A percentile compares a stretch with the other conserved stretches of the same genome.
phyloP scores from a whole-genome alignment of 352 stramenopile genomes.

The Saprolegnia parasitica region DNA sequence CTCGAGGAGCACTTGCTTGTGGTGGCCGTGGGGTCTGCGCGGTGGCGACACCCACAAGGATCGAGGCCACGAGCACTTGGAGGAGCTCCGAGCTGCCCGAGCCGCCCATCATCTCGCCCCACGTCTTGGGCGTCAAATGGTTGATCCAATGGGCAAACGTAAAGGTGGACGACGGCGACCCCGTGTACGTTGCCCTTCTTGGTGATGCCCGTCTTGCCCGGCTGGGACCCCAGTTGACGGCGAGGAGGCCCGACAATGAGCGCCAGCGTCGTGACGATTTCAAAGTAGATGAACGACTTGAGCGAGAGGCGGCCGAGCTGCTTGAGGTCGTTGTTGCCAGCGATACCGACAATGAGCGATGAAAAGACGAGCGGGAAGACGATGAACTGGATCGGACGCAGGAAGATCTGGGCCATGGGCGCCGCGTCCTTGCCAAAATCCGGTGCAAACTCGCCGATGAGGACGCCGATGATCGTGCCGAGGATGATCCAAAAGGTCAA shows the following conservation, averaged over 20 bases:
- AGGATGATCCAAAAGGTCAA: constrained; percentile 58
- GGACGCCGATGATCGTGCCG: constrained; percentile 39
- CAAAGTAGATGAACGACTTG: too few species aligned
- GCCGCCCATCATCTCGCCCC: too few species aligned
- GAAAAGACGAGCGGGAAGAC: constrained; percentile 62
- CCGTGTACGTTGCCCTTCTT: constrained; percentile 35
- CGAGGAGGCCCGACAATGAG: constrained; percentile 43
- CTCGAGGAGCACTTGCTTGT: constrained; percentile 44
- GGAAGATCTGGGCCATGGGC: constrained; percentile 55
- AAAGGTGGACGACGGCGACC: constrained; percentile 34
- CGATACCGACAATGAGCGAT: constrained; percentile 51
- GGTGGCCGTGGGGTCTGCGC: constrained; percentile 34
- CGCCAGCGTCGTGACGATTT: constrained; percentile 45
- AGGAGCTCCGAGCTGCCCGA: too few species aligned
- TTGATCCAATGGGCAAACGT: constrained; percentile 53
- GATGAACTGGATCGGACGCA: too few species aligned
- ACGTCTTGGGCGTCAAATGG: constrained; percentile 56
- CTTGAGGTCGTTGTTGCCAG: constrained; percentile 52
- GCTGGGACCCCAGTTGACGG: constrained; percentile 56
- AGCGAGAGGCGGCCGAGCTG: constrained; percentile 49
- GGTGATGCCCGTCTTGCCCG: constrained; percentile 39
- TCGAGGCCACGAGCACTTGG: too few species aligned
- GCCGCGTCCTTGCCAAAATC: constrained; percentile 44
- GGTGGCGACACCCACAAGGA: constrained; percentile 40
- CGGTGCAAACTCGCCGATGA: constrained; percentile 47